Evolutionary conservation across 305 asterid genomes (phyloP).

Genomic region (Solanum aculeatissimum): DNA sequence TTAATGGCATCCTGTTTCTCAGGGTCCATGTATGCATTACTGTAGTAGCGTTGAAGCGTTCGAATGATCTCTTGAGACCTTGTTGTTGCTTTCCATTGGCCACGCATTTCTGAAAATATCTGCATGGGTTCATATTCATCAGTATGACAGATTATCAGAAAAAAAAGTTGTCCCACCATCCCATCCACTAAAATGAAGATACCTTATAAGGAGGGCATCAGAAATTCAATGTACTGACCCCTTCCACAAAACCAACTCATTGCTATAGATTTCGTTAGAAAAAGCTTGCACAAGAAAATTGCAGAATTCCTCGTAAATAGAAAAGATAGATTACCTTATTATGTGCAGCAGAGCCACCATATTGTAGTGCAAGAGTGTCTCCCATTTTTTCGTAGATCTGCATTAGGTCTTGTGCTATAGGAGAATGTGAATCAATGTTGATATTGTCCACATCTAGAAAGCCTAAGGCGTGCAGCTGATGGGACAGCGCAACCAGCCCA

Average conservation of each 20-base stretch:
- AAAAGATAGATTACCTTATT: constrained; percentile 48
- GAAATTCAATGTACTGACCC: neutral
- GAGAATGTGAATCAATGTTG: constrained; percentile 38
- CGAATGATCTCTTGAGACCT: constrained; percentile 76
- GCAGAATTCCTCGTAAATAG: neutral
- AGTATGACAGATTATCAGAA: neutral
- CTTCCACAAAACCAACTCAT: neutral
- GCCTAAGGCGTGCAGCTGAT: constrained; percentile 69
- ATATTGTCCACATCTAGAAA: constrained; percentile 29
- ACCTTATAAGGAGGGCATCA: neutral
- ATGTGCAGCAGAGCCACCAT: constrained; percentile 96
- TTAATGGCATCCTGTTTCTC: constrained; percentile 92
- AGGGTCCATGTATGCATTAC: constrained; percentile 65
- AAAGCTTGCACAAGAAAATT: neutral
- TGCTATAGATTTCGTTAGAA: neutral
- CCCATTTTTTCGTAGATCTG: constrained; percentile 82
- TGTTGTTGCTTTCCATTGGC: constrained; percentile 86
- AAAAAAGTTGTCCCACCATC: neutral
- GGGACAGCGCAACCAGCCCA: constrained; percentile 71
- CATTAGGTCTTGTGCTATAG: constrained; percentile 64
- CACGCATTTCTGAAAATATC: constrained; percentile 83
- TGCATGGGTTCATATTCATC: constrained; percentile 12
- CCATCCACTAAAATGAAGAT: neutral
- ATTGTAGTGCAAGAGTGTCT: constrained; percentile 87
- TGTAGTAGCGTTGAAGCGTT: constrained; percentile 69